Conservation (phyloP, 441 rosid genomes). For the Aleurites moluccanus region DNA sequence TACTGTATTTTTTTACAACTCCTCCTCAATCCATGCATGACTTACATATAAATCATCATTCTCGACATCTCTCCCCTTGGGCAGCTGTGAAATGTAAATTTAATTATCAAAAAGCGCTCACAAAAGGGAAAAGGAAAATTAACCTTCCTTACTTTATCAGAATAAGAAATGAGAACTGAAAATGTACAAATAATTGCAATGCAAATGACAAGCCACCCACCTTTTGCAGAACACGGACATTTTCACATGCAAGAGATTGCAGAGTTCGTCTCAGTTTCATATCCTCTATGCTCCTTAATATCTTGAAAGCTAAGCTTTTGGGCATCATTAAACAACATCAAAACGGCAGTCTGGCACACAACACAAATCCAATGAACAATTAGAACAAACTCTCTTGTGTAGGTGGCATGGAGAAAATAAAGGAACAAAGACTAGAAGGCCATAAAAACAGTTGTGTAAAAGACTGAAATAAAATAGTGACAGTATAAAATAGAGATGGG, state of each 20-base stretch:
- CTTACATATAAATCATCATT: conserved; percentile 84
- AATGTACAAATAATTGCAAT: background rate
- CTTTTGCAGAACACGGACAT: conserved; percentile 92
- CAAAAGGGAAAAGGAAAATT: background rate
- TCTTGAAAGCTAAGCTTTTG: conserved; percentile 89
- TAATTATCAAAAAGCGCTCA: conserved; percentile 3
- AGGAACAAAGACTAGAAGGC: conserved; percentile 11
- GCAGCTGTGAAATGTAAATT: conserved; percentile 48
- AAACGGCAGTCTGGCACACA: conserved; percentile 75
- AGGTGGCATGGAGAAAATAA: conserved; percentile 2
- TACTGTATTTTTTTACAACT: no score
- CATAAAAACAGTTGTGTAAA: background rate
- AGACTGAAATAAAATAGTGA: conserved; percentile 35
- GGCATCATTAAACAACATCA: conserved; percentile 98
- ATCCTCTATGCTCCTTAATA: conserved; percentile 95
- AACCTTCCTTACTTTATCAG: conserved; percentile 3
- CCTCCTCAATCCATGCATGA: no score
- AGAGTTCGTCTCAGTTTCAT: conserved; percentile 93
- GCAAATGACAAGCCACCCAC: conserved; percentile 33
- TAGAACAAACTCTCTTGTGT: conserved; percentile 19
- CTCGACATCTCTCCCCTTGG: conserved; percentile 97
- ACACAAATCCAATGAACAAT: conserved; percentile 21
- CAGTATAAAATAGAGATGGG: no score
- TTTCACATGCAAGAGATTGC: conserved; percentile 99
- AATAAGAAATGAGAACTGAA: conserved; percentile 1